Conservation (phyloP, 768 basidiomycete species). For the Mycena haematopus region DNA sequence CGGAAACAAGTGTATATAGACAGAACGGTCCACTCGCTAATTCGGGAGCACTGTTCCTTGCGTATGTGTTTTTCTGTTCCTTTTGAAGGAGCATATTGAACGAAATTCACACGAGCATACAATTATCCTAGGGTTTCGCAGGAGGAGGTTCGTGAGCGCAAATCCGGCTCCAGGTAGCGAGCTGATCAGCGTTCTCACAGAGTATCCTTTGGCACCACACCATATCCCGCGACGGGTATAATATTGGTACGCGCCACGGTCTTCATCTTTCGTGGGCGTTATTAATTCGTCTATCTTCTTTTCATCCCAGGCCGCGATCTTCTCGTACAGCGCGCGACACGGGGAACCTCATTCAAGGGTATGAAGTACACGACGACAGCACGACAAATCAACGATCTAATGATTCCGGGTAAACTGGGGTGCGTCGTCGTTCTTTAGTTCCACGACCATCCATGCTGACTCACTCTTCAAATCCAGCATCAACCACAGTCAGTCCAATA, state of each 20-base stretch:
- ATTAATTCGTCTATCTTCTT: too few relatives aligned
- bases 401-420: slow-evolving; percentile 4
- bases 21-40: slow-evolving; percentile 3
- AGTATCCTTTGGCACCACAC: slow-evolving; percentile 1
- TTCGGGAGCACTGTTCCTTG: slow-evolving; percentile 20
- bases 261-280: background rate
- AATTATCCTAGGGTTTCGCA: slow-evolving; percentile 21
- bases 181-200: background rate
- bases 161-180: background rate
- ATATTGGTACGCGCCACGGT: background rate
- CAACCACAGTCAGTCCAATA: slow-evolving; percentile 1
- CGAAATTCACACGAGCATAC: background rate
- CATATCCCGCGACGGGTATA: slow-evolving; percentile 10
- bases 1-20: background rate
- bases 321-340: slow-evolving; percentile 12
- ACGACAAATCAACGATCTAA: background rate
- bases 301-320: slow-evolving; percentile 12
- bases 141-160: slow-evolving; percentile 3
- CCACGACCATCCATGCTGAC: background rate
- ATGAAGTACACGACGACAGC: slow-evolving; percentile 12
- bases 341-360: slow-evolving; percentile 4
- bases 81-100: background rate
- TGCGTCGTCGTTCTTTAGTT: background rate
- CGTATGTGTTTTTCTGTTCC: slow-evolving; percentile 1
- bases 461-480: background rate